Evolutionary conservation across 2,329 filamentous ascomycete species (phyloP).

Genomic region (Monosporascus sp.): DNA sequence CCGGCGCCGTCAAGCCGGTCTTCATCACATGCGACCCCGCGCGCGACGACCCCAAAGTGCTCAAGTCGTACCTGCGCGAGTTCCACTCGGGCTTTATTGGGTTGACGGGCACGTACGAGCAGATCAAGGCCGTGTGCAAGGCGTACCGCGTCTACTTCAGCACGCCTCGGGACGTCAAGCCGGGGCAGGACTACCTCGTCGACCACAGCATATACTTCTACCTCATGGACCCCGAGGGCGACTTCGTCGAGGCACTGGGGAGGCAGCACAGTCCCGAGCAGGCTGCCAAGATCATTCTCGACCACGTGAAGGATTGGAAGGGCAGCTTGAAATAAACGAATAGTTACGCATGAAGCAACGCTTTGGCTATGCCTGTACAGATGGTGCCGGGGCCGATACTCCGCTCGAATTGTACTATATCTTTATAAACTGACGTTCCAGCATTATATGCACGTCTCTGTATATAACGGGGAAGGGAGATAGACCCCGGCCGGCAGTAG

Average conservation of each 20-base stretch:
- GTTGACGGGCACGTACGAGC: constrained; percentile 86
- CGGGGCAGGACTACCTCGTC: constrained; percentile 93
- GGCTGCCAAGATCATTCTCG: constrained; percentile 75
- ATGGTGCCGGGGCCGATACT: not conserved
- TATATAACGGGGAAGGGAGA: not conserved
- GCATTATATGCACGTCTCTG: not conserved
- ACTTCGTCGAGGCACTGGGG: constrained; percentile 96
- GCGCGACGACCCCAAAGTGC: constrained; percentile 77
- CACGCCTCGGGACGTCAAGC: constrained; percentile 80
- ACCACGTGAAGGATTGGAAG: constrained; percentile 69
- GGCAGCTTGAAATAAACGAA: constrained; percentile 6
- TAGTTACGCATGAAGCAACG: not conserved
- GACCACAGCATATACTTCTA: constrained; percentile 99
- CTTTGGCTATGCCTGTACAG: too few species aligned
- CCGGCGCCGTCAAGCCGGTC: constrained; percentile 62
- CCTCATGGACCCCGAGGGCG: constrained; percentile 95
- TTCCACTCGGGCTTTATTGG: constrained; percentile 86
- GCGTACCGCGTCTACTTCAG: constrained; percentile 96
- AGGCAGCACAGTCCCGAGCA: constrained; percentile 88
- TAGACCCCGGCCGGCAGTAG: too few species aligned
- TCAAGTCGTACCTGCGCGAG: constrained; percentile 82
- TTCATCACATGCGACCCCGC: constrained; percentile 96
- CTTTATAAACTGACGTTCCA: not conserved
- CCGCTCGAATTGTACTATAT: not conserved
- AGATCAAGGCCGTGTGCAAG: constrained; percentile 93